phyloP scores from a whole-genome alignment of 2,329 filamentous ascomycete species.

The Neopestalotiopsis sp. region DNA sequence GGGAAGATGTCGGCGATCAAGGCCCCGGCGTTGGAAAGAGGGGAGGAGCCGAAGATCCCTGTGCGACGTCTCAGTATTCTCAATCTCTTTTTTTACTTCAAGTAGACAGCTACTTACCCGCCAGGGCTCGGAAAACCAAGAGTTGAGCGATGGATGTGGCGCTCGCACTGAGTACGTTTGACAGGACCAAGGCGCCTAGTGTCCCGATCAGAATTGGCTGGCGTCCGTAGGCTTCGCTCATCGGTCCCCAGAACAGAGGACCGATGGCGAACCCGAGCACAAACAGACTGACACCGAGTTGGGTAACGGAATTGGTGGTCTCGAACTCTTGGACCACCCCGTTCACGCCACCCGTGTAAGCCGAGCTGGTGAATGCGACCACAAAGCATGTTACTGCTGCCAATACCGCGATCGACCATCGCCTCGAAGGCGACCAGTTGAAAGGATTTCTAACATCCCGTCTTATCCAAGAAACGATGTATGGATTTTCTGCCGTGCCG shows the following conservation, averaged over 20 bases:
- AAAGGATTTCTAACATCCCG: conserved; percentile 61
- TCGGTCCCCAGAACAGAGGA: conserved; percentile 56
- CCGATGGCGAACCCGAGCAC: conserved; percentile 57
- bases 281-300: conserved; percentile 55
- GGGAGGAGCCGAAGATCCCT: conserved; percentile 65
- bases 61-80: conserved; percentile 60
- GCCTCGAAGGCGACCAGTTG: conserved; percentile 47
- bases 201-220: conserved; percentile 64
- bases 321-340: conserved; percentile 46
- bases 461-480: conserved; percentile 53
- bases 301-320: conserved; percentile 45
- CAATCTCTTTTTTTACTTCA: not conserved
- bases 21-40: conserved; percentile 66
- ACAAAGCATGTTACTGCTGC: conserved; percentile 56
- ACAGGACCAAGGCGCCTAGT: conserved; percentile 64
- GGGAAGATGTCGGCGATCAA: conserved; percentile 68
- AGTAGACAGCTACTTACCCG: not conserved
- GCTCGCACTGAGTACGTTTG: not conserved
- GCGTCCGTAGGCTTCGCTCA: conserved; percentile 65
- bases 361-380: conserved; percentile 56
- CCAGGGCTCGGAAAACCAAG: not conserved
- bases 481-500: conserved; percentile 46
- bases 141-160: not conserved
- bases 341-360: conserved; percentile 43
- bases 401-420: conserved; percentile 55